Evolutionary conservation across 2,329 filamentous ascomycete species (phyloP), one percentile per base, ranked within the genome.

Genomic region (Graphium sp.): DNA sequence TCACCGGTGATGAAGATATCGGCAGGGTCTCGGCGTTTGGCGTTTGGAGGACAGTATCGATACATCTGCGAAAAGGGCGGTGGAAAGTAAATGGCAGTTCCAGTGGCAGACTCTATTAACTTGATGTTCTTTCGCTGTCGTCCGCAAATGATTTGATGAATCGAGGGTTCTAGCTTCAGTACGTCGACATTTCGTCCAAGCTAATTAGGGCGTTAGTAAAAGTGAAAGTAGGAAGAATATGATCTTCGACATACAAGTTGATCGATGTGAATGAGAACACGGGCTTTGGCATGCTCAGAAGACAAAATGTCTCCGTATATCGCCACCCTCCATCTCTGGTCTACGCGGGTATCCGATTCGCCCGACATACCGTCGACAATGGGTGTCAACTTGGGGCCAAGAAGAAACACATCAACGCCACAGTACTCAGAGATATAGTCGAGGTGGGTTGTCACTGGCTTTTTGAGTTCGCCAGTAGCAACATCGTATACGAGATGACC

Each of bases 111-210:
- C 53, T 98, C 89, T 45, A 98, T 94, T 43, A 89, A 60, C 59
- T 95, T 95, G 58, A 98, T 93, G 50, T 94, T 94, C 60, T 93
- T 92, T 41, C 89, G 72, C 41, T 85, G 87, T 27, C 89, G 80
- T 27, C 89, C 89, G 49, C 85, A 94, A 28, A 95, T 74, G 31
- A 94, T 65, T 33, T 84, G 89, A 49, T 98, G 89, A 47, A 93
- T 68, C 16, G 83, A 81, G 28, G 87, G 58, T 41, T 94, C 85
- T 34, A 93, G 64, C 45, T 80, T 79, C 44, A 84, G 73, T 26
- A 66, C 72, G 49, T 93, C 84, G 30, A 89, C 77, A 32, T 72
- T 58, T 38, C 77, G 72, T 31, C 73, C 71, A 35, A 83, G 73
- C 74, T 80, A 45, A 24, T 33, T 25, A 24, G 32, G 34, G 5